A percentile compares a stretch with the other conserved stretches of the same genome.
phyloP scores from a whole-genome alignment of 2,329 filamentous ascomycete genomes.

The Tolypocladium paradoxum region DNA sequence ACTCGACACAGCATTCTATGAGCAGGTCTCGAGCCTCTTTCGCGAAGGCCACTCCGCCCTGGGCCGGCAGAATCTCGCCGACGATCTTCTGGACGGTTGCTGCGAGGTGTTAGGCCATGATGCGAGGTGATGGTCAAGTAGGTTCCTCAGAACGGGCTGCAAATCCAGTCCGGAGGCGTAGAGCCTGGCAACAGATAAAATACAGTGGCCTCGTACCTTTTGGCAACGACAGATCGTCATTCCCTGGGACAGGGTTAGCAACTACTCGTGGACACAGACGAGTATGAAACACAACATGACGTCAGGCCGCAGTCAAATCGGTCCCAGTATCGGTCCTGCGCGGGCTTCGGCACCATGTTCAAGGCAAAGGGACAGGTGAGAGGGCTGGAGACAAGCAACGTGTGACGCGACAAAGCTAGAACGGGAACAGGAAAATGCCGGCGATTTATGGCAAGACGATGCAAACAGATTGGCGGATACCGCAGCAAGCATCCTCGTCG shows the following conservation, averaged over 20 bases:
- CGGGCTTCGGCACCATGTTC: not conserved
- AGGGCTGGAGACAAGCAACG: not conserved
- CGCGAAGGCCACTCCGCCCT: slow-evolving; percentile 70
- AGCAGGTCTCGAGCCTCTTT: slow-evolving; percentile 92
- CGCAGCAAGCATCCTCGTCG: not conserved
- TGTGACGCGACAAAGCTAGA: not conserved
- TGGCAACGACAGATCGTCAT: slow-evolving; percentile 53
- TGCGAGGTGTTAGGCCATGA: slow-evolving; percentile 22
- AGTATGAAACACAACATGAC: slow-evolving; percentile 6
- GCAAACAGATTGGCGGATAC: not conserved
- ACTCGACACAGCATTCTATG: slow-evolving; percentile 98
- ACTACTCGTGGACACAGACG: not conserved
- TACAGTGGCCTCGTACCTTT: slow-evolving; percentile 37
- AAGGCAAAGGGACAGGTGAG: not conserved
- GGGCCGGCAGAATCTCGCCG: slow-evolving; percentile 75
- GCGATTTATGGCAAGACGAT: not conserved
- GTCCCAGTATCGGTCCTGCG: slow-evolving; percentile 18
- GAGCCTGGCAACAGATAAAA: not conserved
- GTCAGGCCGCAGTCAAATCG: slow-evolving; percentile 11
- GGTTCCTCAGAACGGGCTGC: not conserved
- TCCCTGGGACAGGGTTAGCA: slow-evolving; percentile 36
- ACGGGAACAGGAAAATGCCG: not conserved
- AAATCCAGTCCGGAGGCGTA: too few relatives aligned
- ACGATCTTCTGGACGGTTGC: slow-evolving; percentile 78
- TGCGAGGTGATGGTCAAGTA: not conserved